Evolutionary conservation across 352 stramenopile species (phyloP), one percentile per base, ranked within the genome.

Genomic region (Hyaloperonospora brassicae): DNA sequence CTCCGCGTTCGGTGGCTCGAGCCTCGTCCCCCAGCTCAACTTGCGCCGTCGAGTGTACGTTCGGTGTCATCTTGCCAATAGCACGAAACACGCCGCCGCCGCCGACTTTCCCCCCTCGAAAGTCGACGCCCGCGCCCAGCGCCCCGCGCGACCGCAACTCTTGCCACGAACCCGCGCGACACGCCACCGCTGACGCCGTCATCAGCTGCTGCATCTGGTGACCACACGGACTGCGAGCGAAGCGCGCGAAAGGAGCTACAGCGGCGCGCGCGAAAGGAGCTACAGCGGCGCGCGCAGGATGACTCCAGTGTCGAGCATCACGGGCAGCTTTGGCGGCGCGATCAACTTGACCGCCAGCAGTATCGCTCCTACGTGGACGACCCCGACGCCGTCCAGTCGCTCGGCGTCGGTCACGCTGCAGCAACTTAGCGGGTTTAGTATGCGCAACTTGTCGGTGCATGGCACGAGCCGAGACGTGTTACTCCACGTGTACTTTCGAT

Each of bases 401-500:
- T 67, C 58, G 22, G 64, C 59, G 5, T 66, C 59, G n/a, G 61
- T 84, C 38, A 87, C 80, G 27, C 61, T 91, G 14, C 74, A 87
- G 71, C 80, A 91, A 60, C 73, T 91, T 50, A 80, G 64, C 21
- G 70, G 72, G 50, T 86, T 91, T 52, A 74, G 76, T 52, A 84
- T 91, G 80, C 80, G 80, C 57, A 91, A 89, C 59, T 47, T 91
- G 25, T 71, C 78, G n/a, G 59, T 84, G 17, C 53, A 70, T 13
- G 76, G 77, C 48, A 72, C 66, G 2, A 51, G 47, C 53, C 59
- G 57, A 31, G 73, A 76, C 50, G 50, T 42, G 24, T 66, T 90
- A 46, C 68, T 90, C 51, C 75, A 80, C 53, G 72, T 90, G 13
- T 90, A 86, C 63, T 90, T 88, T 52, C 85, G 82, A 57, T 61